Evolutionary conservation across 2,329 filamentous ascomycete genomes (phyloP).

Genomic region (Tolypocladium cylindrosporum): DNA sequence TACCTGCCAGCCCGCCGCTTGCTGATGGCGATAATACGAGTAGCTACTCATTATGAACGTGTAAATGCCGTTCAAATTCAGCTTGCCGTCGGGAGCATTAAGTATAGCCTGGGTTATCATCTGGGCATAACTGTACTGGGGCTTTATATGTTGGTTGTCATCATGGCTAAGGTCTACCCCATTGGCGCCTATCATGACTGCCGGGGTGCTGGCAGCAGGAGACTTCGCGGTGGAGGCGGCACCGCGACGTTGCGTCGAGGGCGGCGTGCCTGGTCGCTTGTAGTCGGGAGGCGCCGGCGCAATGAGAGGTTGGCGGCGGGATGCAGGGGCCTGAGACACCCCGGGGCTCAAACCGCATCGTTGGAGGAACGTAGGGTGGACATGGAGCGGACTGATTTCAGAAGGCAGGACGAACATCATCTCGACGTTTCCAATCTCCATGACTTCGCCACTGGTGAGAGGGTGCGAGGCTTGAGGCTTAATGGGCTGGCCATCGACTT

Average conservation of each 20-base stretch:
- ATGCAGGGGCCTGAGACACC: constrained; percentile 15
- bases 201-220: constrained; percentile 23
- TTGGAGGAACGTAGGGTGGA: constrained; percentile 60
- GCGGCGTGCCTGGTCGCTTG: constrained; percentile 51
- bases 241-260: constrained; percentile 28
- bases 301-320: constrained; percentile 35
- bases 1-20: constrained; percentile 78
- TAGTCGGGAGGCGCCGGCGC: constrained; percentile 52
- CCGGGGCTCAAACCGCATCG: constrained; percentile 47
- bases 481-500: constrained; percentile 64
- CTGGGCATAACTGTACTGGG: constrained; percentile 91
- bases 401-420: constrained; percentile 98
- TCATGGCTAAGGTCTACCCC: constrained; percentile 73
- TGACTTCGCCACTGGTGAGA: constrained; percentile 77
- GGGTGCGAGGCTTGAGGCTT: constrained; percentile 56
- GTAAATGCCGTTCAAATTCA: constrained; percentile 89
- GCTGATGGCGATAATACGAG: constrained; percentile 81
- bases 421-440: constrained; percentile 86
- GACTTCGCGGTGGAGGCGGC: constrained; percentile 15
- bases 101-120: constrained; percentile 96
- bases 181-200: constrained; percentile 28
- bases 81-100: constrained; percentile 73
- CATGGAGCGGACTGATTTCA: constrained; percentile 53
- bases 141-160: constrained; percentile 82
- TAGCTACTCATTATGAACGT: constrained; percentile 86